Base-by-base conservation (phyloP, 1,284 basidiomycete species). In the Ustilago xerochloae region DNA sequence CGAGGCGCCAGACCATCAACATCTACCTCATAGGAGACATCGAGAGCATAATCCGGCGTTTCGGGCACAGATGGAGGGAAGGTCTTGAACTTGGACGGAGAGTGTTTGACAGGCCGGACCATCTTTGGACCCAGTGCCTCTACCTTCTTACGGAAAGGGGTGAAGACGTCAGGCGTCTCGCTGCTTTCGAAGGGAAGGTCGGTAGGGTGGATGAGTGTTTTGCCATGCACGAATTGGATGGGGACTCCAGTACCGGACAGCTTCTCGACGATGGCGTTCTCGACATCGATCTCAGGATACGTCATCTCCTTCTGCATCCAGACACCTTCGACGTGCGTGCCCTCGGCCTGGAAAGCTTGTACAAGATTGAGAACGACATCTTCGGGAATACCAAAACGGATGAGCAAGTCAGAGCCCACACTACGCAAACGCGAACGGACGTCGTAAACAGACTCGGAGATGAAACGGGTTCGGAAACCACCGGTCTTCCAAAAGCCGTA, bases 401-500 rank as follows among this genome's bases (percentile, higher is more conserved):
- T 83, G 32, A 87, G 71, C 55, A 89, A 77, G 60, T 88, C 87
- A 2, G 86, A 86, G 5, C 87, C 86, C 26, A 78, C 72, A 3
- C 65, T 63, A 29, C 85, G 79, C 35, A 88, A 83, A 4, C 84
- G 77, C 18, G 84, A 72, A 38, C 87, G 85, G 18, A 89, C 77
- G 49, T 87, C 86, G 62, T 86, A 88, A 1, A 89, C 86, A 4
- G 86, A 85, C 72, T 88, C 87, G 1, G 86, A 82, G 48, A 88
- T 78, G 78, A 88, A 88, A 53, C 86, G 78, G 18, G 85, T 78
- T 29, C 84, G 77, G 64, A 84, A 85, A 2, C 79, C 75, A 4
- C 87, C 86, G 4, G 87, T 88, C 35, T 88, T 81, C 86, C 87
- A 87, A 51, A 88, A 88, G 7, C 84, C 81, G 28, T 85, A 86